Base-by-base conservation (phyloP, 192 early-diverging fungal species). In the Podila epigama region DNA sequence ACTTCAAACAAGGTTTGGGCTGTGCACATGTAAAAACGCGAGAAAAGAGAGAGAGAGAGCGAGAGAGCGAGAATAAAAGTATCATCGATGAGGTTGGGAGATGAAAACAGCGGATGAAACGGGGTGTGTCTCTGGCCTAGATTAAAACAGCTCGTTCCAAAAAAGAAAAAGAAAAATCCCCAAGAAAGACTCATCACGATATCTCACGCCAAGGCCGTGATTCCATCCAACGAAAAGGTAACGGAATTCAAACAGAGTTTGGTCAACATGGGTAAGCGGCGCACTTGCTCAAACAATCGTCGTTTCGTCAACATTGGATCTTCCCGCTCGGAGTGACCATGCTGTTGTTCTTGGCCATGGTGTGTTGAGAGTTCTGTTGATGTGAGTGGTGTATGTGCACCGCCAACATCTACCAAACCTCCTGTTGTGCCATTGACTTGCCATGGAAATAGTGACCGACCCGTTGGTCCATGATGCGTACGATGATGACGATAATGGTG, bases 171-270 rank as follows among this genome's bases (percentile, higher is more conserved):
- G 37, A 6, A 13, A 6, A 39, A 6, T 9, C 37, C 13, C 13
- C 40, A 44, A 44, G 41, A 44, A n/a, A 0, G 41, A 6, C 4
- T 18, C 16, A 9, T n/a, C 15, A n/a, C 16, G 20, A 44, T 44
- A n/a, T n/a, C 15, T n/a, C 25, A 48, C 5, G 25, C 44, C 20
- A 48, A 50, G n/a, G 44, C 10, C 6, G 32, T 18, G 44, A 64
- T 7, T 13, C 58, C 50, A 33, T 61, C 57, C 6, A 62, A 20
- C 0, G 58, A 56, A 41, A 65, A 75, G 2, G 63, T 61, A 29
- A 61, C 53, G 51, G 60, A 63, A 39, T 75, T 75, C 52, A 75
- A 44, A 29, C 59, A 67, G 63, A 75, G 31, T 27, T 7, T 55
- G 11, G 34, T 12, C 33, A 75, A 36, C 31, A 41, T 56, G 16